A percentile compares a stretch with the other conserved stretches of the same genome.
Conservation (phyloP, 352 stramenopile species). For the Phytophthora sansomeana region DNA sequence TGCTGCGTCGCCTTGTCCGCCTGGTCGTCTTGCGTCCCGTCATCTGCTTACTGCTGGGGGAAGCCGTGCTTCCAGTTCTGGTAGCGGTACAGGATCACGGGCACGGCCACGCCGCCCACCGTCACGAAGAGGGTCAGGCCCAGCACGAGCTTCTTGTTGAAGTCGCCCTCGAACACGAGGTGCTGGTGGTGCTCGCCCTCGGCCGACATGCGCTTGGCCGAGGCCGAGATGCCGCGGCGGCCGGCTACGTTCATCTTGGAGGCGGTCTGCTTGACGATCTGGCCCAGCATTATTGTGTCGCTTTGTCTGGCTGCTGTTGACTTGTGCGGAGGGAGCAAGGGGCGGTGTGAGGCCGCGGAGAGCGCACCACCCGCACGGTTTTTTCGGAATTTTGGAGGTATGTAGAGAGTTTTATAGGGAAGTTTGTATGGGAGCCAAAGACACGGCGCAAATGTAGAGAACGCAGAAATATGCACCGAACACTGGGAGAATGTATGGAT, state of each 20-base stretch:
- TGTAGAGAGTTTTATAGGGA: neutral
- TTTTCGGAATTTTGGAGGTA: conserved; percentile 25
- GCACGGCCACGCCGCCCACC: conserved; percentile 67
- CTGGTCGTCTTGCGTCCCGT: neutral
- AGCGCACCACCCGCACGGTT: conserved; percentile 36
- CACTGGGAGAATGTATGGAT: conserved; percentile 3
- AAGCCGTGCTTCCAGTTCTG: conserved; percentile 93
- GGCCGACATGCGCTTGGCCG: conserved; percentile 74
- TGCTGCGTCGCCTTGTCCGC: conserved; percentile 3
- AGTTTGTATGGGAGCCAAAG: conserved; percentile 17
- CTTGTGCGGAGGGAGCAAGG: conserved; percentile 29
- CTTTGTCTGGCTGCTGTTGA: conserved; percentile 12
- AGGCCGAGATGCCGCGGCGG: conserved; percentile 77
- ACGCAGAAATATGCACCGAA: conserved; percentile 39
- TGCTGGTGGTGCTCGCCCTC: conserved; percentile 88
- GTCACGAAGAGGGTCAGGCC: conserved; percentile 69
- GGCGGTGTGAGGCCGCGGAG: conserved; percentile 18
- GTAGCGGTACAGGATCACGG: conserved; percentile 75
- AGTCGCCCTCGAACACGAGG: conserved; percentile 85
- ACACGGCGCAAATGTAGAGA: too few relatives aligned
- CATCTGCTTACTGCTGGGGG: conserved; percentile 69
- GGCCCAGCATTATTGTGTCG: conserved; percentile 54
- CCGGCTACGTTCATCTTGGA: conserved; percentile 65
- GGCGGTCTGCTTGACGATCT: conserved; percentile 76
- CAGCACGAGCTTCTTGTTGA: conserved; percentile 76